A percentile compares a stretch with the other conserved stretches of the same genome.
These are phyloP conservation scores for Rhodocollybia butyracea DNA, from an alignment of 768 basidiomycete genomes.

Conservation along the genomic window DNA sequence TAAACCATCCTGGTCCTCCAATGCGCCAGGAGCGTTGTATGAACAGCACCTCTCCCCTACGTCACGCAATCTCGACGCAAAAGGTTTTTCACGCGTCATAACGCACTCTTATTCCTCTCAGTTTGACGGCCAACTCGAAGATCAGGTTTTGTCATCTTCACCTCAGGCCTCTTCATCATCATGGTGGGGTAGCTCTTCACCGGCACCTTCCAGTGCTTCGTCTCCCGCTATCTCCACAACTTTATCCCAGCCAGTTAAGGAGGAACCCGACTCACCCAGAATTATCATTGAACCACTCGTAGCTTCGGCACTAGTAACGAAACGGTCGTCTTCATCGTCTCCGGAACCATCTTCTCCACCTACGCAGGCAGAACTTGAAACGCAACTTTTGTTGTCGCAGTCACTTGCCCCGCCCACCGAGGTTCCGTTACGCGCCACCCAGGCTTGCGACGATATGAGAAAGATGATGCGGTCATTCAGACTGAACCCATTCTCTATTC, in stretches of 20 bases:
- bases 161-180: neutral
- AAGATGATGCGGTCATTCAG: conserved; percentile 77
- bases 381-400: conserved; percentile 24
- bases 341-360: neutral
- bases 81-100: no score
- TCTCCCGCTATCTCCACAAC: neutral
- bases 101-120: no score
- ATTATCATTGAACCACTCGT: conserved; percentile 45
- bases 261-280: conserved; percentile 30
- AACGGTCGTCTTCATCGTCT: conserved; percentile 3
- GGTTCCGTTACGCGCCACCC: conserved; percentile 74
- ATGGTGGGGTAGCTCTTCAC: neutral
- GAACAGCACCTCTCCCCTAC: no score
- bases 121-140: no score
- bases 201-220: neutral
- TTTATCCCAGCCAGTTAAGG: conserved; percentile 14
- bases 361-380: conserved; percentile 1
- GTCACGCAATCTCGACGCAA: no score
- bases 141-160: neutral
- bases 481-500: conserved; percentile 72
- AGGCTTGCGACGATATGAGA: conserved; percentile 68
- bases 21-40: no score
- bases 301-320: conserved; percentile 11
- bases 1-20: neutral
- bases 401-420: conserved; percentile 54